Conservation (phyloP, 345 rosid species). For the Citrus medica region DNA sequence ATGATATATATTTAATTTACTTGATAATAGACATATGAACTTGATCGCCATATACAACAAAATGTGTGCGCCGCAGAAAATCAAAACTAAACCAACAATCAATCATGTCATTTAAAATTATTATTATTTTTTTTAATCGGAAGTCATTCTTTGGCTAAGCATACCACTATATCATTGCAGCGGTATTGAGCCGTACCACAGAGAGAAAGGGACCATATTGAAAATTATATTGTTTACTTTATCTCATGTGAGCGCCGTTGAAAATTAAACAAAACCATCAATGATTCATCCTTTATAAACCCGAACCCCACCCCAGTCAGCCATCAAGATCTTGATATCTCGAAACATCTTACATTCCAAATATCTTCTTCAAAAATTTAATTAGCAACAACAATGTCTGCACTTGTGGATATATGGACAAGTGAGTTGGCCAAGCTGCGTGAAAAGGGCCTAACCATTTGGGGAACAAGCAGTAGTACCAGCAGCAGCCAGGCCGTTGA, state of each 20-base stretch:
- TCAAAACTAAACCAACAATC: neutral
- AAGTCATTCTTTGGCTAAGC: no score
- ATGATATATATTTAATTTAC: neutral
- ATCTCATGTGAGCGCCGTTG: neutral
- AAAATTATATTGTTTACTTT: neutral
- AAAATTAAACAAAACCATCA: neutral
- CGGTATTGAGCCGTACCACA: neutral
- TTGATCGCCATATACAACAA: no score
- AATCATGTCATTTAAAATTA: no score
- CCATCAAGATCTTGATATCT: no score
- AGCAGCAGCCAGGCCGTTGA: no score
- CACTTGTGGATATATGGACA: constrained; percentile 43
- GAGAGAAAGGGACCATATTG: neutral
- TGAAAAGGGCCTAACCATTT: constrained; percentile 31
- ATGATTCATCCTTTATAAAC: neutral
- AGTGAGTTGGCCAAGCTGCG: constrained; percentile 31
- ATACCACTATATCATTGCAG: neutral
- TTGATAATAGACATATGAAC: neutral
- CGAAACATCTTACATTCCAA: no score
- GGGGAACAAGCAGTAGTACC: neutral
- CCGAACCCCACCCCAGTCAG: no score
- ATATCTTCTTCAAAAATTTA: no score
- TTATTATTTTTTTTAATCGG: no score
- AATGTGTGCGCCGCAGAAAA: neutral
- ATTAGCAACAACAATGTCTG: constrained; percentile 33